phyloP scores from a whole-genome alignment of 805 yeast genomes.

The Metschnikowia vanudenii region DNA sequence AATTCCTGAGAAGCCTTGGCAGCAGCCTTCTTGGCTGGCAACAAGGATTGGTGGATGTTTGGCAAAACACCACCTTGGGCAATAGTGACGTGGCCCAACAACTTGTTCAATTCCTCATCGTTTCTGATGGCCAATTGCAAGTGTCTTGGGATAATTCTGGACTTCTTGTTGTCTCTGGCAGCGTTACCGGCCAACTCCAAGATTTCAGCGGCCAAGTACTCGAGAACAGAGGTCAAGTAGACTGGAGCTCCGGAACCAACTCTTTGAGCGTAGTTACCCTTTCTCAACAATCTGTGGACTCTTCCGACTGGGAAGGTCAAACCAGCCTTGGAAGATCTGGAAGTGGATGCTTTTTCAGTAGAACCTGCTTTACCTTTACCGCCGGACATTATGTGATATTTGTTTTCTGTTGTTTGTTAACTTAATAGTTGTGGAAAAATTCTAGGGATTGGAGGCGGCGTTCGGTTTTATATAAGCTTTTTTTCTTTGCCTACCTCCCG shows the following conservation, averaged over 20 bases:
- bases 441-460: neutral
- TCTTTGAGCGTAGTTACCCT: constrained; percentile 52
- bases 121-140: constrained; percentile 53
- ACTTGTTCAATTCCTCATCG: constrained; percentile 51
- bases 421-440: constrained; percentile 4
- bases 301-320: constrained; percentile 52
- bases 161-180: constrained; percentile 82
- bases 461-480: constrained; percentile 14
- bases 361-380: constrained; percentile 44
- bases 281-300: constrained; percentile 51
- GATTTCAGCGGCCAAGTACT: constrained; percentile 50
- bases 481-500: constrained; percentile 1
- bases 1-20: constrained; percentile 26
- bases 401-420: constrained; percentile 3
- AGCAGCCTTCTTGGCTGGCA: constrained; percentile 33
- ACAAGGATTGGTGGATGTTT: constrained; percentile 49
- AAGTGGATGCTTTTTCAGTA: constrained; percentile 47
- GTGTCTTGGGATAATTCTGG: constrained; percentile 58
- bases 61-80: constrained; percentile 56
- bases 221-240: constrained; percentile 49
- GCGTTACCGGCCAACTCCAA: constrained; percentile 54
- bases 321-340: constrained; percentile 51
- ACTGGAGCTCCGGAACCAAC: constrained; percentile 55
- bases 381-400: constrained; percentile 23
- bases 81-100: constrained; percentile 61